Conservation (phyloP, 345 rosid species). For the Anacardium occidentale region DNA sequence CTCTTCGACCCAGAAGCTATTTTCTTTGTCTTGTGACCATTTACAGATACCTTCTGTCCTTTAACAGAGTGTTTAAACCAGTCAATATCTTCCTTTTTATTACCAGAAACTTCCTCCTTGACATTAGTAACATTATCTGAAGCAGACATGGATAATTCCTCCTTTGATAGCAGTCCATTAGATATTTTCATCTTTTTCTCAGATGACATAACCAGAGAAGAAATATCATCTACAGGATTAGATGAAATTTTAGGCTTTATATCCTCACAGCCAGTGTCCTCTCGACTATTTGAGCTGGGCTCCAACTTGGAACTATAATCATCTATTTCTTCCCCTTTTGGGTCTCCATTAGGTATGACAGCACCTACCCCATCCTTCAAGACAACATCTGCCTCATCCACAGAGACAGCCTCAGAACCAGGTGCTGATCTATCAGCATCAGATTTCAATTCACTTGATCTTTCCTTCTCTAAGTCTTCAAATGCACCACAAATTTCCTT, state of each 20-base stretch:
- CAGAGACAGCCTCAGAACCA: slow-evolving; percentile 33
- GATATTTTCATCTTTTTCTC: slow-evolving; percentile 40
- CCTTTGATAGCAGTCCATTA: slow-evolving; percentile 37
- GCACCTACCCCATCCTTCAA: slow-evolving; percentile 32
- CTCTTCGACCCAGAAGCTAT: slow-evolving; percentile 34
- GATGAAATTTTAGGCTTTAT: slow-evolving; percentile 39
- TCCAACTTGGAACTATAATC: slow-evolving; percentile 39
- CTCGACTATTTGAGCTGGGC: slow-evolving; percentile 31
- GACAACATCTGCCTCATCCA: slow-evolving; percentile 44
- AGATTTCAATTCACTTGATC: slow-evolving; percentile 38
- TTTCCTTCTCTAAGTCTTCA: slow-evolving; percentile 60
- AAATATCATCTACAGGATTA: slow-evolving; percentile 31
- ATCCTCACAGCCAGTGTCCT: slow-evolving; percentile 49
- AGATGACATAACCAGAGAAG: slow-evolving; percentile 37
- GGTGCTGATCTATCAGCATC: no score
- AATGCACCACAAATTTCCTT: slow-evolving; percentile 79
- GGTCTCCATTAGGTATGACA: slow-evolving; percentile 31
- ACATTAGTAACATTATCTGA: slow-evolving; percentile 28
- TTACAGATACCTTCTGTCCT: slow-evolving; percentile 33
- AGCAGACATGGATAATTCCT: slow-evolving; percentile 26
- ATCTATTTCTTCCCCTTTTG: slow-evolving; percentile 31
- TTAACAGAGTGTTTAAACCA: slow-evolving; percentile 33
- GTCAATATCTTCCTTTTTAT: slow-evolving; percentile 29
- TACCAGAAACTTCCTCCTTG: slow-evolving; percentile 40
- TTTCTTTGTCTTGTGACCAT: slow-evolving; percentile 43